Evolutionary conservation across 305 asterid genomes (phyloP).

Genomic region (Rubia peregrina): DNA sequence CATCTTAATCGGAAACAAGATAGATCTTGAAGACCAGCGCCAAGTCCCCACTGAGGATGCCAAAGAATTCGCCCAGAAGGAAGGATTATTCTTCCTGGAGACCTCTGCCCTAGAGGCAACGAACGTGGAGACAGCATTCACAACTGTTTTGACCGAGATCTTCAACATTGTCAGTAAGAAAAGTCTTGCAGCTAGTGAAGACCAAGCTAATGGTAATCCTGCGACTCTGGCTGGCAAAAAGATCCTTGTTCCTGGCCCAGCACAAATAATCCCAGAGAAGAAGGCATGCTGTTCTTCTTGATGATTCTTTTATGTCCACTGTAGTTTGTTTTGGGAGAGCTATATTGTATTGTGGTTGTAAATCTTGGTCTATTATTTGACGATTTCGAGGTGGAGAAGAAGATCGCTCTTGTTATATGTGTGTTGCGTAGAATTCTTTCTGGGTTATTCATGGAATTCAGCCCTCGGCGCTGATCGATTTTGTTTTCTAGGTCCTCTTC

Average conservation of each 20-base stretch:
- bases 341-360: slow-evolving; percentile 12
- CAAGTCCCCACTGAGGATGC: slow-evolving; percentile 65
- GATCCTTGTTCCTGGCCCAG: slow-evolving; percentile 71
- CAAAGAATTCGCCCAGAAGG: slow-evolving; percentile 54
- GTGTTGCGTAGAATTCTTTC: background rate
- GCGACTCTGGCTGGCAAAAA: slow-evolving; percentile 62
- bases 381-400: slow-evolving; percentile 9
- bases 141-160: slow-evolving; percentile 56
- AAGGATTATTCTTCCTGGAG: slow-evolving; percentile 63
- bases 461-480: background rate
- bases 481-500: background rate
- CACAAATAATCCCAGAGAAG: slow-evolving; percentile 67
- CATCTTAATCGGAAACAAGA: slow-evolving; percentile 65
- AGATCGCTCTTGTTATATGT: background rate
- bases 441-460: background rate
- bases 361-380: slow-evolving; percentile 10
- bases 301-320: background rate
- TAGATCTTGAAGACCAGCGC: slow-evolving; percentile 64
- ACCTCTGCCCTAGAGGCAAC: slow-evolving; percentile 63
- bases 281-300: slow-evolving; percentile 51
- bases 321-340: slow-evolving; percentile 6
- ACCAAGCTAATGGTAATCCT: slow-evolving; percentile 47
- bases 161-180: slow-evolving; percentile 69
- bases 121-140: slow-evolving; percentile 65
- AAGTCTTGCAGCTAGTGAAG: slow-evolving; percentile 45